Conservation (phyloP, 441 rosid genomes). For the Pelargonium myrrhifolium region DNA sequence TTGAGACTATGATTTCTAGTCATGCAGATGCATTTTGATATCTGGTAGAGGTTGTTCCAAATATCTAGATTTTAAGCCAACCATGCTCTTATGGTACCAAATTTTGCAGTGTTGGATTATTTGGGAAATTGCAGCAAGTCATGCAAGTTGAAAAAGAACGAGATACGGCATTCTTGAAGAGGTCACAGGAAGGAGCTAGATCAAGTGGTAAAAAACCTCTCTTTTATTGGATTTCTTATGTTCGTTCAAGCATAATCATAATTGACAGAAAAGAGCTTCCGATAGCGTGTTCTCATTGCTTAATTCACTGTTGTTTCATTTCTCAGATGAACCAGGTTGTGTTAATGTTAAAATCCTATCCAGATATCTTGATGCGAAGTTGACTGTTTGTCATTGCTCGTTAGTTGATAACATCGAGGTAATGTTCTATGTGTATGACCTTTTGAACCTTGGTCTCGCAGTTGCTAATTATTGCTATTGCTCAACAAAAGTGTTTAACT, state of each 20-base stretch:
- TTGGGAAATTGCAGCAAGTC: conserved; percentile 66
- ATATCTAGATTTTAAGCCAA: background rate
- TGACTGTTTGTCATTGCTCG: conserved; percentile 60
- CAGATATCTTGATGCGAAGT: conserved; percentile 66
- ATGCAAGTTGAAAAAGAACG: conserved; percentile 62
- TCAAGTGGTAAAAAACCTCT: conserved; percentile 28
- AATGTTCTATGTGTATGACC: conserved; percentile 4
- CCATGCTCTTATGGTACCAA: conserved; percentile 11
- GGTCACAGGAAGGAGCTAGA: conserved; percentile 30
- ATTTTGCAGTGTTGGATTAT: conserved; percentile 49
- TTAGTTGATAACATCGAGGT: conserved; percentile 46
- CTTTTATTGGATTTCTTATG: background rate
- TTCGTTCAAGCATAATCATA: background rate
- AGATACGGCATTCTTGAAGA: conserved; percentile 45
- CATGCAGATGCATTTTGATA: conserved; percentile 8
- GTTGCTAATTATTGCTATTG: background rate
- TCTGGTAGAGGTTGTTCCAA: conserved; percentile 8
- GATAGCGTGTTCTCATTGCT: conserved; percentile 12
- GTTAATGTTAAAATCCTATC: conserved; percentile 52
- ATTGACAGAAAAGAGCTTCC: conserved; percentile 8
- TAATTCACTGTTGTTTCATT: conserved; percentile 14
- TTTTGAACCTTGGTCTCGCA: conserved; percentile 5
- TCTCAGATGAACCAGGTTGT: conserved; percentile 41
- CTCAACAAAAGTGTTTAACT: background rate
- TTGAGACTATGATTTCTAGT: conserved; percentile 13